phyloP scores from a whole-genome alignment of 2,329 filamentous ascomycete genomes.

The Colletotrichum abscissum region DNA sequence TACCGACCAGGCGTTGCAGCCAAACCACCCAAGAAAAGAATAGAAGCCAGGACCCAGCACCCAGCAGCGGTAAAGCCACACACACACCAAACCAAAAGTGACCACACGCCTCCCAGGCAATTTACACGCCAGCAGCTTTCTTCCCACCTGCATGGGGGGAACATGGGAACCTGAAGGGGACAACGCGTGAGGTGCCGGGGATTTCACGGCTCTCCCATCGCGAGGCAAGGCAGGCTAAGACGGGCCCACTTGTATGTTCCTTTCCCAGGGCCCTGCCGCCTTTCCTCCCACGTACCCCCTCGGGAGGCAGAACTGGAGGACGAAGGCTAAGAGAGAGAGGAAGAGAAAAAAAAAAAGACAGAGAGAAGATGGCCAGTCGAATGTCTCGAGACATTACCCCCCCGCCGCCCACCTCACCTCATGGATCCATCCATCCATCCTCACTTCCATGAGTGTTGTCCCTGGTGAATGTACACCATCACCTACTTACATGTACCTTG shows the following conservation, averaged over 20 bases:
- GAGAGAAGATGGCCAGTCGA: constrained; percentile 25
- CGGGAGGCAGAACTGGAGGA: background rate
- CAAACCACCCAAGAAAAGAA: constrained; percentile 36
- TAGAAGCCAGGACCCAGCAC: constrained; percentile 12
- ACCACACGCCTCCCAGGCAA: background rate
- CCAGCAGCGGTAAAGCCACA: background rate
- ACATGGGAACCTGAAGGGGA: constrained; percentile 8
- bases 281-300: background rate
- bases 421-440: background rate
- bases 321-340: background rate
- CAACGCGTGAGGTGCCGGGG: constrained; percentile 12
- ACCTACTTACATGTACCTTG: background rate
- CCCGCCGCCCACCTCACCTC: background rate
- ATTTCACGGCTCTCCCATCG: background rate
- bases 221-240: constrained; percentile 10
- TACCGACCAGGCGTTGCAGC: constrained; percentile 39
- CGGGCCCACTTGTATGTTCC: constrained; percentile 12
- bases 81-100: background rate
- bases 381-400: constrained; percentile 24
- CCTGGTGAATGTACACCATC: background rate
- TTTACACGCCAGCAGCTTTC: constrained; percentile 8
- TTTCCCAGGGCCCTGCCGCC: constrained; percentile 4
- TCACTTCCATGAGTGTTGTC: background rate
- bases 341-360: background rate
- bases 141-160: constrained; percentile 35